These are phyloP conservation scores for Pulveroboletus ravenelii DNA, from an alignment of 768 basidiomycete genomes.

Conservation along the genomic window DNA sequence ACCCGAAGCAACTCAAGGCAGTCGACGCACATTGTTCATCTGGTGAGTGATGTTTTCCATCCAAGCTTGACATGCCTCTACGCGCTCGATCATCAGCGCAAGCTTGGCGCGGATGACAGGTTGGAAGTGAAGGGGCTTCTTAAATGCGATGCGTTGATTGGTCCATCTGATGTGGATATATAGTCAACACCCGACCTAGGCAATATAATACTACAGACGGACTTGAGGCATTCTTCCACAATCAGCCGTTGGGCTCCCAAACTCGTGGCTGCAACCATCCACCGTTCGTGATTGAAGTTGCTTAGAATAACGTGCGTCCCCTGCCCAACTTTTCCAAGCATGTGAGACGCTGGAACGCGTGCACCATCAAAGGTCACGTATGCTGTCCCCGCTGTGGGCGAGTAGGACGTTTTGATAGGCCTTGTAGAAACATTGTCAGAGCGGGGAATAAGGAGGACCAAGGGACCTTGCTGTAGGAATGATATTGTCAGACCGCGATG, in stretches of 20 bases:
- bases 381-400: slow-evolving; percentile 84
- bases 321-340: slow-evolving; percentile 79
- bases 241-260: slow-evolving; percentile 72
- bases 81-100: slow-evolving; percentile 83
- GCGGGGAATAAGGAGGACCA: slow-evolving; percentile 72
- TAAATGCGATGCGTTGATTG: slow-evolving; percentile 84
- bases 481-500: slow-evolving; percentile 1
- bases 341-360: slow-evolving; percentile 81
- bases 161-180: slow-evolving; percentile 60
- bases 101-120: slow-evolving; percentile 88
- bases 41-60: slow-evolving; percentile 86
- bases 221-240: slow-evolving; percentile 91
- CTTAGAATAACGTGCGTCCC: slow-evolving; percentile 81
- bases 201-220: slow-evolving; percentile 7
- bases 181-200: slow-evolving; percentile 1
- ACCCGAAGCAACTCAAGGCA: background rate
- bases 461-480: slow-evolving; percentile 54
- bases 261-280: slow-evolving; percentile 76
- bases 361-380: slow-evolving; percentile 78
- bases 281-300: slow-evolving; percentile 88
- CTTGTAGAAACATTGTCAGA: slow-evolving; percentile 75
- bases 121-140: slow-evolving; percentile 76
- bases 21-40: slow-evolving; percentile 71
- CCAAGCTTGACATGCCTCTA: slow-evolving; percentile 85
- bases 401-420: slow-evolving; percentile 91